phyloP scores from a whole-genome alignment of 345 rosid genomes.

The Syzygium aqueum region DNA sequence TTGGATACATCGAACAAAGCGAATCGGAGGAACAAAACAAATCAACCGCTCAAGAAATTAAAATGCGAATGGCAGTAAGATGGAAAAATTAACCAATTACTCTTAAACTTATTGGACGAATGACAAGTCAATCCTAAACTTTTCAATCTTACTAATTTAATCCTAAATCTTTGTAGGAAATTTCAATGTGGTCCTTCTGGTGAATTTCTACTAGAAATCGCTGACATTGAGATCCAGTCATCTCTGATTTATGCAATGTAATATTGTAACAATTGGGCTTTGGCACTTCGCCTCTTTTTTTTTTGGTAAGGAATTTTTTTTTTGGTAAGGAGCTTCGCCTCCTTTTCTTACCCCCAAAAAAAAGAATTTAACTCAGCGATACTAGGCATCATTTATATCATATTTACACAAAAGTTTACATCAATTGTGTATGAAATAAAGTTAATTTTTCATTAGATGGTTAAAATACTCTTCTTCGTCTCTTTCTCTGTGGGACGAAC shows the following conservation, averaged over 20 bases:
- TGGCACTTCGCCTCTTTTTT: not conserved
- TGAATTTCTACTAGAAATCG: not conserved
- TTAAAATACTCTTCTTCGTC: not conserved
- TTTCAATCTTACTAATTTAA: not conserved
- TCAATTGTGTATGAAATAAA: not conserved
- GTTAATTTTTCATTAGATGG: not conserved
- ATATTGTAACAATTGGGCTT: not conserved
- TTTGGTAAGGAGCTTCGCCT: too few species aligned
- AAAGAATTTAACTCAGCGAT: too few species aligned
- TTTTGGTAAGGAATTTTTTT: too few species aligned
- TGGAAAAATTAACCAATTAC: too few species aligned
- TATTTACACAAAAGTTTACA: not conserved
- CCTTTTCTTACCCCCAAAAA: not conserved
- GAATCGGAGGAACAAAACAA: not conserved
- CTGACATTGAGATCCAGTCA: fast-evolving
- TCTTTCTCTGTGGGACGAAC: not conserved
- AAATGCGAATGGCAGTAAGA: not conserved
- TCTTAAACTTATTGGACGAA: not conserved
- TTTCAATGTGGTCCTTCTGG: not conserved
- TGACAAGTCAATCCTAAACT: fast-evolving
- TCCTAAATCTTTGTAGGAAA: not conserved
- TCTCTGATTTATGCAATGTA: not conserved
- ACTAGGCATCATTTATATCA: too few species aligned
- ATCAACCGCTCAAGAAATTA: not conserved
- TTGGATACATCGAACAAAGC: not conserved